phyloP scores from a whole-genome alignment of 306 rosid species.

The Cajanus cajan region DNA sequence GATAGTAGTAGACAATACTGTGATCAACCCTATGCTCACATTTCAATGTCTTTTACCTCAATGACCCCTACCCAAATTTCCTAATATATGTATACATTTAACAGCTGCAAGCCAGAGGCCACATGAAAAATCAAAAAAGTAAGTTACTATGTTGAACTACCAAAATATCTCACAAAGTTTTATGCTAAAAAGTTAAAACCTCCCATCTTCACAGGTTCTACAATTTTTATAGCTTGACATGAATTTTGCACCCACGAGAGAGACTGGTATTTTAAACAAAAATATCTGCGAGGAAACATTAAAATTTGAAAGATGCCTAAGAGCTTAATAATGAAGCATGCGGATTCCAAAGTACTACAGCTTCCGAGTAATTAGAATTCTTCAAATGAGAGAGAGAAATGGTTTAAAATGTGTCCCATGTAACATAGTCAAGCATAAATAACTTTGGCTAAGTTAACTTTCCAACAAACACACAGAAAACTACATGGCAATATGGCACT shows the following conservation, averaged over 20 bases:
- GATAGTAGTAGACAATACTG: slow-evolving; percentile 17
- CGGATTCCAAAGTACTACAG: not conserved
- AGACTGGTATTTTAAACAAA: not conserved
- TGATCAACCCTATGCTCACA: not conserved
- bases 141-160: not conserved
- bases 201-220: not conserved
- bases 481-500: not conserved
- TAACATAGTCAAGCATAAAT: not conserved
- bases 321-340: not conserved
- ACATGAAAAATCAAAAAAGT: not conserved
- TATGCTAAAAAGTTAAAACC: not conserved
- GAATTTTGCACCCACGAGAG: not conserved
- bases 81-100: not conserved
- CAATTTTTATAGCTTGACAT: not conserved
- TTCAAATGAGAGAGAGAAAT: not conserved
- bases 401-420: not conserved
- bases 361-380: not conserved
- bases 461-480: not conserved
- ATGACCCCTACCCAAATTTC: not conserved
- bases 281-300: not conserved
- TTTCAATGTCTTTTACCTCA: not conserved
- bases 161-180: not conserved
- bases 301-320: not conserved
- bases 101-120: not conserved
- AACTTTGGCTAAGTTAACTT: not conserved